Evolutionary conservation across 1,284 basidiomycete species (phyloP).

Genomic region (Cerioporus squamosus): DNA sequence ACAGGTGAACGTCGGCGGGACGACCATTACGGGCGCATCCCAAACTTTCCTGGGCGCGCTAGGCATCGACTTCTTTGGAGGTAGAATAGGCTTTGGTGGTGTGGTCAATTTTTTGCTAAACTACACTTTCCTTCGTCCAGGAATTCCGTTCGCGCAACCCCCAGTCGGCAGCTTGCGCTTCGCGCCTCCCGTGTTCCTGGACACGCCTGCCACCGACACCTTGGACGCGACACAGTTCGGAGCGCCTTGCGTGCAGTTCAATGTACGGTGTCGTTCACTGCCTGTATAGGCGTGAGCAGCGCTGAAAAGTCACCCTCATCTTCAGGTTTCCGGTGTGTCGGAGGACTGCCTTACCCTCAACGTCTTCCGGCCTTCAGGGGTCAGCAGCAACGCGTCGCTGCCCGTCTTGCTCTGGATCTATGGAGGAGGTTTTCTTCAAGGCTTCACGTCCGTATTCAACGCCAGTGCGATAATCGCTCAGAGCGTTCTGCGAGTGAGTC

Average conservation of each 20-base stretch:
- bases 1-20: too few species aligned
- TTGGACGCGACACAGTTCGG: conserved; percentile 29
- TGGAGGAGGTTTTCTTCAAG: conserved; percentile 31
- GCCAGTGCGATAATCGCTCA: conserved; percentile 48
- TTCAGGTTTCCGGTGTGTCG: not conserved
- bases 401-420: conserved; percentile 44
- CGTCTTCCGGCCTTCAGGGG: conserved; percentile 45
- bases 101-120: too few species aligned
- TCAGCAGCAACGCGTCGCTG: conserved; percentile 30
- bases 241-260: conserved; percentile 21
- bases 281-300: not conserved
- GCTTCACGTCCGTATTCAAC: conserved; percentile 43
- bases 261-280: conserved; percentile 8
- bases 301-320: not conserved
- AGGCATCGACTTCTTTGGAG: too few species aligned
- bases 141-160: conserved; percentile 37
- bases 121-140: conserved; percentile 11
- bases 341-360: conserved; percentile 57
- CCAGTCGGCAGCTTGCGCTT: conserved; percentile 32
- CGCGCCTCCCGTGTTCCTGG: conserved; percentile 19
- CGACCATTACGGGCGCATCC: too few species aligned
- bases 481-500: conserved; percentile 45
- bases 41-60: too few species aligned
- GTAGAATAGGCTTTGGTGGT: too few species aligned
- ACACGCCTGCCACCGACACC: conserved; percentile 5